These are phyloP conservation scores for Sordaria brevicollis DNA, from an alignment of 495 filamentous ascomycete genomes.

Conservation along the genomic window DNA sequence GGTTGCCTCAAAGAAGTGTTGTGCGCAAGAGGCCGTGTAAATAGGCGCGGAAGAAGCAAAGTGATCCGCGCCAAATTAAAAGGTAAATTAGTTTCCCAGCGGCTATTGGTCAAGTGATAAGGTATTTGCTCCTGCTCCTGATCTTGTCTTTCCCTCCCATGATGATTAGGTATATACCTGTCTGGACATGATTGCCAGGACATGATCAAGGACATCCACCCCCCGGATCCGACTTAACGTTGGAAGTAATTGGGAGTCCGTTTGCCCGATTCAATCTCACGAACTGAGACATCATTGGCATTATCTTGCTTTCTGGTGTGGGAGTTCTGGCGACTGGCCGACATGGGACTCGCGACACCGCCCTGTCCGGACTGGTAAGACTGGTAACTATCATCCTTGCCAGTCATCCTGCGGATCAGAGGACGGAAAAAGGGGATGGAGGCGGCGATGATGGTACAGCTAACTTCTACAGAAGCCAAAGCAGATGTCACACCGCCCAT, in stretches of 20 bases:
- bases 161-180: neutral
- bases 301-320: neutral
- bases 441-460: neutral
- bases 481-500: neutral
- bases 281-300: neutral
- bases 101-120: neutral
- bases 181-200: neutral
- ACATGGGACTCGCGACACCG: neutral
- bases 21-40: neutral
- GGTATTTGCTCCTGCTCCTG: neutral
- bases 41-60: neutral
- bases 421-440: neutral
- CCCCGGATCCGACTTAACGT: neutral
- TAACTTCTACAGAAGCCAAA: neutral
- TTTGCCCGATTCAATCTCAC: neutral
- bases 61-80: neutral
- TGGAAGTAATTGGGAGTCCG: neutral
- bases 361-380: neutral
- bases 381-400: neutral
- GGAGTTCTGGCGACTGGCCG: neutral
- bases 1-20: neutral
- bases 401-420: neutral
- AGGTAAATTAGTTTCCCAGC: neutral
- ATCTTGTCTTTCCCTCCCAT: too few species aligned
- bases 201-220: too few species aligned